These are phyloP conservation scores for Glycine tomentella DNA, from an alignment of 306 rosid genomes.

Conservation along the genomic window DNA sequence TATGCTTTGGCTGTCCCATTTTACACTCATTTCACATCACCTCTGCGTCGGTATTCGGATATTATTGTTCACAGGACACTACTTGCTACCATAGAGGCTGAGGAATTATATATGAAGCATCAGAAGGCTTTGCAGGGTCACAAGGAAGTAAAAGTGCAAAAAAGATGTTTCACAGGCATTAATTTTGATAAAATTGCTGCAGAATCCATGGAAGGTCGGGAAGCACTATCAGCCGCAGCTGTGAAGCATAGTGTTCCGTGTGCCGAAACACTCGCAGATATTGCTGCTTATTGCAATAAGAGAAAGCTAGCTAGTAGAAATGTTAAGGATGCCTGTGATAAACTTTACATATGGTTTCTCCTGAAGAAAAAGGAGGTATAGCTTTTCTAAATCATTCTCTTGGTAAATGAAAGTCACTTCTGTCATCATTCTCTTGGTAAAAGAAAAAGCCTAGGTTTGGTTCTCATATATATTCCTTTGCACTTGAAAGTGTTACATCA, in stretches of 20 bases:
- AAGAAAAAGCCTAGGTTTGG: neutral
- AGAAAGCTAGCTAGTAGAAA: slow-evolving; percentile 78
- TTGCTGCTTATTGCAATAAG: slow-evolving; percentile 77
- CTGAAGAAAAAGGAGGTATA: slow-evolving; percentile 76
- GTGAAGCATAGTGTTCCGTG: slow-evolving; percentile 69
- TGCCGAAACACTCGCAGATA: slow-evolving; percentile 57
- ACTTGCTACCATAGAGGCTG: slow-evolving; percentile 85
- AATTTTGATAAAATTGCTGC: slow-evolving; percentile 71
- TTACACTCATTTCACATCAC: slow-evolving; percentile 94
- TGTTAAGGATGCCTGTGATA: slow-evolving; percentile 84
- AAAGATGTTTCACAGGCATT: slow-evolving; percentile 77
- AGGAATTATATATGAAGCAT: slow-evolving; percentile 65
- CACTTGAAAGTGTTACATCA: slow-evolving; percentile 30
- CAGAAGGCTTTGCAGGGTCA: slow-evolving; percentile 42
- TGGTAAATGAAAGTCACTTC: slow-evolving; percentile 2
- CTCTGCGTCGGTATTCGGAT: slow-evolving; percentile 94
- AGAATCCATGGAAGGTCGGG: slow-evolving; percentile 69
- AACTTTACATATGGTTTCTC: slow-evolving; percentile 79
- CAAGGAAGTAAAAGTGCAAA: slow-evolving; percentile 45
- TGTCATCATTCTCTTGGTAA: neutral
- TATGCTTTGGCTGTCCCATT: slow-evolving; percentile 81
- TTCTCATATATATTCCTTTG: slow-evolving; percentile 26
- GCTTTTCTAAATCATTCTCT: slow-evolving; percentile 4
- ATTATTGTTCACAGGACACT: slow-evolving; percentile 86
- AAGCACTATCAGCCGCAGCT: slow-evolving; percentile 77